Conservation (phyloP, 495 filamentous ascomycete species). For the Aspergillus panamensis region DNA sequence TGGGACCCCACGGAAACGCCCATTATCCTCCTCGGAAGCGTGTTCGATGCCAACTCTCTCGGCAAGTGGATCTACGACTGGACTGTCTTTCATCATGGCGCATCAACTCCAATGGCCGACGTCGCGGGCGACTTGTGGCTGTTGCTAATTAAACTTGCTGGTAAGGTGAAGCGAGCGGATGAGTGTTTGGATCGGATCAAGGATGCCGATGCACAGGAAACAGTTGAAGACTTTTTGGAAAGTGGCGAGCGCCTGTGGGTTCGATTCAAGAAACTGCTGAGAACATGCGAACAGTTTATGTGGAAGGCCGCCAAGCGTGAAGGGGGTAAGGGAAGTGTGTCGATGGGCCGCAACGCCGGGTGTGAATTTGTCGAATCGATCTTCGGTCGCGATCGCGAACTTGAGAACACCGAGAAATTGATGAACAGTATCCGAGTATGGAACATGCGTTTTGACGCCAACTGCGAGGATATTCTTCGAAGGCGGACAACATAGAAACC, state of each 20-base stretch:
- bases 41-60: slow-evolving; percentile 95
- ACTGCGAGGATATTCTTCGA: slow-evolving; percentile 87
- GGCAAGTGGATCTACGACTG: slow-evolving; percentile 99
- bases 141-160: slow-evolving; percentile 89
- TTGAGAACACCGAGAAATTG: slow-evolving; percentile 90
- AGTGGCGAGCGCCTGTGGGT: slow-evolving; percentile 84
- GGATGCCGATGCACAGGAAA: slow-evolving; percentile 66
- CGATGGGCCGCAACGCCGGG: slow-evolving; percentile 89
- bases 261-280: slow-evolving; percentile 82
- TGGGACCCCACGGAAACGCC: slow-evolving; percentile 95
- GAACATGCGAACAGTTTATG: slow-evolving; percentile 91
- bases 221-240: slow-evolving; percentile 88
- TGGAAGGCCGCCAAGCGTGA: slow-evolving; percentile 69
- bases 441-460: slow-evolving; percentile 93
- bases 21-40: slow-evolving; percentile 89
- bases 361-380: slow-evolving; percentile 96
- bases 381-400: slow-evolving; percentile 87
- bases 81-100: slow-evolving; percentile 90
- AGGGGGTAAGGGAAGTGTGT: slow-evolving; percentile 56
- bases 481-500: slow-evolving; percentile 27
- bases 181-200: slow-evolving; percentile 75
- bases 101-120: slow-evolving; percentile 82
- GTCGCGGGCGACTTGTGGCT: slow-evolving; percentile 95
- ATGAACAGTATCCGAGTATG: slow-evolving; percentile 91
- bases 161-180: slow-evolving; percentile 89